These are phyloP conservation scores for Phialophora macrospora DNA, from an alignment of 2,329 filamentous ascomycete species.

Conservation along the genomic window DNA sequence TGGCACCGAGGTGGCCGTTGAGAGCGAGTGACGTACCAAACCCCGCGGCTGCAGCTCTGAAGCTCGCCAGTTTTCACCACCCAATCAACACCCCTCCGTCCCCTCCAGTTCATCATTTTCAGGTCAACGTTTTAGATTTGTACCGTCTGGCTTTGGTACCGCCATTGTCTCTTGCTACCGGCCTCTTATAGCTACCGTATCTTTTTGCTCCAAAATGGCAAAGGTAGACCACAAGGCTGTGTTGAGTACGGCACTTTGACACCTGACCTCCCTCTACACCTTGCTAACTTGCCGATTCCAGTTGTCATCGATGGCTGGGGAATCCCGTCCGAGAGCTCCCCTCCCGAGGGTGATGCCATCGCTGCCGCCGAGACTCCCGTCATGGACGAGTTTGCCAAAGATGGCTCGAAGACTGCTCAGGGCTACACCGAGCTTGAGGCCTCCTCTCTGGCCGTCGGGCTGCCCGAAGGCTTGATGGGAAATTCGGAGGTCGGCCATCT, in stretches of 20 bases:
- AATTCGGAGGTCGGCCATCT: constrained; percentile 98
- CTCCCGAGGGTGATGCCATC: constrained; percentile 92
- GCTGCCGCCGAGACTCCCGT: constrained; percentile 87
- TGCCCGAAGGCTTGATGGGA: constrained; percentile 97
- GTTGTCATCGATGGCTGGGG: constrained; percentile 99
- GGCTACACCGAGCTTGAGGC: constrained; percentile 94
- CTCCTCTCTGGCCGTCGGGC: constrained; percentile 90
- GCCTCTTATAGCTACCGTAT: not conserved
- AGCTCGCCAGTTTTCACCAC: not conserved
- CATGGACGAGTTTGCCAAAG: constrained; percentile 82
- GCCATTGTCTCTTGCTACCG: not conserved
- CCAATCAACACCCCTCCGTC: not conserved
- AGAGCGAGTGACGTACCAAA: not conserved
- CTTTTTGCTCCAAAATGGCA: constrained; percentile 58
- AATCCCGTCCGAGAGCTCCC: constrained; percentile 77
- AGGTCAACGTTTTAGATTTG: not conserved
- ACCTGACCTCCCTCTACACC: not conserved
- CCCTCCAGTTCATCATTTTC: not conserved
- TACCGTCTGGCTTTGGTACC: not conserved
- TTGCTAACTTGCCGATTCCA: constrained; percentile 47
- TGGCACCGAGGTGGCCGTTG: not conserved
- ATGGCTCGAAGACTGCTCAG: constrained; percentile 72
- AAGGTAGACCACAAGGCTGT: constrained; percentile 72
- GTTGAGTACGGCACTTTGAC: constrained; percentile 59
- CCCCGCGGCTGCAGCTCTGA: not conserved